Evolutionary conservation across 306 rosid species (phyloP).

Genomic region (Arachis hypogaea): DNA sequence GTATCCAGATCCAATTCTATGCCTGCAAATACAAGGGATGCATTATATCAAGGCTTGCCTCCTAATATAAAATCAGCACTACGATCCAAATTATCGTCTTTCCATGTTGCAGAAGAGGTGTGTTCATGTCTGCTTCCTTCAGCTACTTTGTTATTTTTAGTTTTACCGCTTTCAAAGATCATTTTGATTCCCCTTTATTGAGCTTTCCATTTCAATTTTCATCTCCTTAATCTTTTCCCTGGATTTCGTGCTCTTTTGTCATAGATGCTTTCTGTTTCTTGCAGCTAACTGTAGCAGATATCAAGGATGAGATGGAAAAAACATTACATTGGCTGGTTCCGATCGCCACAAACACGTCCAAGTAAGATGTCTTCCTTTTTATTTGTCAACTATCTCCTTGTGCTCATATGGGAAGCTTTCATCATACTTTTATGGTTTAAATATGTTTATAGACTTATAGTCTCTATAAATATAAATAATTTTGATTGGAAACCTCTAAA

Average conservation of each 20-base stretch:
- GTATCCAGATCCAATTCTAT: constrained; percentile 68
- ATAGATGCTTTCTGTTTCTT: constrained; percentile 33
- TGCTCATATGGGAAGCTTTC: constrained; percentile 3
- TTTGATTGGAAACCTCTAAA: no score
- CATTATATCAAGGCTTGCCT: constrained; percentile 80
- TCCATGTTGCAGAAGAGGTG: constrained; percentile 68
- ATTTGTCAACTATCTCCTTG: constrained; percentile 30
- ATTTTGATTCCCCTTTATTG: constrained; percentile 25
- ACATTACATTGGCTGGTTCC: constrained; percentile 81
- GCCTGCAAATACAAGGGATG: constrained; percentile 71
- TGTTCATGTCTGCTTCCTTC: constrained; percentile 23
- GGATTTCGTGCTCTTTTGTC: background rate
- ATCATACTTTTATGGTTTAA: no score
- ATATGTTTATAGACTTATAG: no score
- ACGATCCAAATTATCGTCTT: constrained; percentile 63
- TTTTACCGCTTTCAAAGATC: constrained; percentile 8
- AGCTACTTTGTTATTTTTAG: constrained; percentile 7
- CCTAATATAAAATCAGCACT: constrained; percentile 65
- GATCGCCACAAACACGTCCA: constrained; percentile 77
- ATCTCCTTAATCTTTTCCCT: background rate
- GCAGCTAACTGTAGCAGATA: constrained; percentile 65
- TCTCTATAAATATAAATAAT: no score
- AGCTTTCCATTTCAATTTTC: constrained; percentile 31
- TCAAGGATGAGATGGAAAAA: constrained; percentile 79
- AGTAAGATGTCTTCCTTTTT: constrained; percentile 51